Percentiles rank a stretch among this genome's conserved stretches.
phyloP scores from a whole-genome alignment of 139 green algal species.

The Picochlorum sp. region DNA sequence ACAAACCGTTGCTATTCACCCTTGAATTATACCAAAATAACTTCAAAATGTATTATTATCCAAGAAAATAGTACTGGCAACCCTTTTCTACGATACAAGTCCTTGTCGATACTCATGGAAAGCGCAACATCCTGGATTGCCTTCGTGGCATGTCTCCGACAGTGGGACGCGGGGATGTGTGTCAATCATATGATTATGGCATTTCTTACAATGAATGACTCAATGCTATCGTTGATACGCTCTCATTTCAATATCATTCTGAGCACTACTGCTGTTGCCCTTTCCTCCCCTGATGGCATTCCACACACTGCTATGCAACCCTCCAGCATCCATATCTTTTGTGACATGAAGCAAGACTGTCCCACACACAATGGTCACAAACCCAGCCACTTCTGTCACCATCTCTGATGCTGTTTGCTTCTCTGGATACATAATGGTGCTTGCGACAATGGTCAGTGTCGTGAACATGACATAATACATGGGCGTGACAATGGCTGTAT shows the following conservation, averaged over 20 bases:
- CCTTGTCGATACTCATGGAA: too few relatives aligned
- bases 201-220: too few relatives aligned
- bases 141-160: too few relatives aligned
- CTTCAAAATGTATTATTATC: too few relatives aligned
- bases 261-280: not conserved
- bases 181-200: too few relatives aligned
- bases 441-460: conserved; percentile 73
- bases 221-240: too few relatives aligned
- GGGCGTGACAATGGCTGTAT: conserved; percentile 92
- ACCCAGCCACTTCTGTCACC: conserved; percentile 71
- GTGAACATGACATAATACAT: conserved; percentile 99
- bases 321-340: conserved; percentile 58
- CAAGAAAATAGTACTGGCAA: too few relatives aligned
- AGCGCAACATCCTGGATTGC: too few relatives aligned
- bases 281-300: not conserved
- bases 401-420: conserved; percentile 59
- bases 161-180: too few relatives aligned
- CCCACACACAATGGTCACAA: conserved; percentile 88
- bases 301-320: not conserved
- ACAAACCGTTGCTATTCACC: too few relatives aligned
- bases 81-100: too few relatives aligned
- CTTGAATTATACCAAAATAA: too few relatives aligned
- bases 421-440: conserved; percentile 69
- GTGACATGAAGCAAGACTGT: conserved; percentile 91
- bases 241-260: not conserved